A percentile compares a stretch with the other conserved stretches of the same genome.
Evolutionary conservation across 106 monocot genomes (phyloP).

Genomic region (Gastrodia elata): DNA sequence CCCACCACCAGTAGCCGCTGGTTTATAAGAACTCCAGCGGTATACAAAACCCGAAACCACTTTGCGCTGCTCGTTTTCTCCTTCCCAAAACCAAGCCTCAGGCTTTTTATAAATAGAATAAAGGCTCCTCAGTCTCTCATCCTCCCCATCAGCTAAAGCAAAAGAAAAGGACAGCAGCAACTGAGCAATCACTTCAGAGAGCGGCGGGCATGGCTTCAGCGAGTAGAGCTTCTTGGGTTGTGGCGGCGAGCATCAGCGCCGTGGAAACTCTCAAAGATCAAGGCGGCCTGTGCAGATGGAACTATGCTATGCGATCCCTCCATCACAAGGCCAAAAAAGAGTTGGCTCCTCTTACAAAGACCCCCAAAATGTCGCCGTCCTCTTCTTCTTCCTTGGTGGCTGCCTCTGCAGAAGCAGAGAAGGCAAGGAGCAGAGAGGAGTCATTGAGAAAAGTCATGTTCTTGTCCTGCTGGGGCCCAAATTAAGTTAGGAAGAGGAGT

Average conservation of each 20-base stretch:
- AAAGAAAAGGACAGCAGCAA: background rate
- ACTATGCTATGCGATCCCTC: slow-evolving; percentile 12
- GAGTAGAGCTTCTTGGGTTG: slow-evolving; percentile 16
- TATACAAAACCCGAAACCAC: too few relatives aligned
- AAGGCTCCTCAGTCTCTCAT: background rate
- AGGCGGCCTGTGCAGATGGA: slow-evolving; percentile 43
- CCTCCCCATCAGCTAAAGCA: background rate
- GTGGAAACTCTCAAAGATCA: slow-evolving; percentile 53
- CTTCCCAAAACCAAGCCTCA: too few relatives aligned
- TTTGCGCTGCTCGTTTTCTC: too few relatives aligned
- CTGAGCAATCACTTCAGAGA: background rate
- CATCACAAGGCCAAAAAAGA: background rate
- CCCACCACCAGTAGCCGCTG: too few relatives aligned
- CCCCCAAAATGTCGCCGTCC: background rate
- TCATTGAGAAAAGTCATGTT: slow-evolving; percentile 8
- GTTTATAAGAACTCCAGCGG: too few relatives aligned
- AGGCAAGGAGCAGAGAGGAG: background rate
- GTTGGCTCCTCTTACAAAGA: background rate
- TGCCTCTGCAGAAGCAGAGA: background rate
- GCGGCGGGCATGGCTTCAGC: background rate
- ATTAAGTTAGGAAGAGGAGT: background rate
- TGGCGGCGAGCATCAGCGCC: slow-evolving; percentile 27
- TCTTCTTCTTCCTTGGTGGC: background rate
- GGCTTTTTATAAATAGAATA: slow-evolving; percentile 1
- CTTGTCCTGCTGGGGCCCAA: slow-evolving; percentile 8